Conservation (phyloP, 1,284 basidiomycete genomes). For the Apiotrichum siamense region DNA sequence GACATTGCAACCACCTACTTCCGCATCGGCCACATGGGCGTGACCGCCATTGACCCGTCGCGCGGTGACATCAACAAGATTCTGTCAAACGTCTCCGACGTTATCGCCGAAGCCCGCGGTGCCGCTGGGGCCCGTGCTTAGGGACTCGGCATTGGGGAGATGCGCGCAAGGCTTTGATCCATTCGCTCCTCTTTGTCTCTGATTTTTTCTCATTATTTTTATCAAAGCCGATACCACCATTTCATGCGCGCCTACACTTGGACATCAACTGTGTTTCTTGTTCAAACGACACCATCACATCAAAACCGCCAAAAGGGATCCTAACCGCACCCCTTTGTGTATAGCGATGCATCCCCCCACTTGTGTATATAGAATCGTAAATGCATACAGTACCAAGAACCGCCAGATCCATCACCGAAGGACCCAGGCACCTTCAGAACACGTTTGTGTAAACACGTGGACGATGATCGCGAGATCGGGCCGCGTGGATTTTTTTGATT, state of each 20-base stretch:
- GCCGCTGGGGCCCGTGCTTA: conserved; percentile 44
- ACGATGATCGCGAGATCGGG: too few relatives aligned
- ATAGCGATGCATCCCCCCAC: background rate
- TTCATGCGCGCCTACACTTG: too few relatives aligned
- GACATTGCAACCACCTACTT: conserved; percentile 67
- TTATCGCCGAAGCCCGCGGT: conserved; percentile 47
- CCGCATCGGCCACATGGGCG: conserved; percentile 72
- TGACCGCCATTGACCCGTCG: conserved; percentile 63
- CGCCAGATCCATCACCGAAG: too few relatives aligned
- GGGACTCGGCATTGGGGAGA: conserved; percentile 3
- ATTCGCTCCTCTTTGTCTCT: background rate
- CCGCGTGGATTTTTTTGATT: too few relatives aligned
- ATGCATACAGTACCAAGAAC: too few relatives aligned
- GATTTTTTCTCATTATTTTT: background rate
- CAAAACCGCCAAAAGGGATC: too few relatives aligned
- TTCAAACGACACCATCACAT: too few relatives aligned
- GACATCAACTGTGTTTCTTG: too few relatives aligned
- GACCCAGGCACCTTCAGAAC: too few relatives aligned
- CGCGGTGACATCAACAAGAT: conserved; percentile 74
- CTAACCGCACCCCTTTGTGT: too few relatives aligned
- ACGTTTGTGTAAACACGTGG: too few relatives aligned
- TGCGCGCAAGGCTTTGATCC: conserved; percentile 1
- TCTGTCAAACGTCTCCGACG: conserved; percentile 59
- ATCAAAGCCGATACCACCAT: too few relatives aligned
- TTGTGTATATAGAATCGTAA: background rate